Percentiles rank a stretch among this genome's conserved stretches.
Evolutionary conservation across 306 rosid species (phyloP).

Genomic region (Phaseolus lunatus): DNA sequence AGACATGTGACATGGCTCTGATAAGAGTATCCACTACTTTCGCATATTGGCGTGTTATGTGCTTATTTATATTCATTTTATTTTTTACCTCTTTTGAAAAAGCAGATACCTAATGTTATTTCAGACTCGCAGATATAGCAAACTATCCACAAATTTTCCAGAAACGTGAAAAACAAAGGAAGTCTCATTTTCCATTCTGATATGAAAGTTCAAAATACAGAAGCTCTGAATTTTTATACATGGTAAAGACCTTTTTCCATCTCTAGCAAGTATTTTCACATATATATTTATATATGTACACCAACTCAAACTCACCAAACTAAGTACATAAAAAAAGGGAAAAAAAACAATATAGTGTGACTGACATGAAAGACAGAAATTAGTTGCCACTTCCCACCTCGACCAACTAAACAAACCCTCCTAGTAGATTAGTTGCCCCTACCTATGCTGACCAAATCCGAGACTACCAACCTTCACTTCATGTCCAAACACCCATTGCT

Average conservation of each 20-base stretch:
- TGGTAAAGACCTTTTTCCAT: constrained; percentile 51
- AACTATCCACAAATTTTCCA: constrained; percentile 19
- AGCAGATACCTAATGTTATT: constrained; percentile 33
- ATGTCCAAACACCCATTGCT: constrained; percentile 41
- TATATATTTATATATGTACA: constrained; percentile 58
- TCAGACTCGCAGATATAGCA: background rate
- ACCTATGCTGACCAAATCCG: constrained; percentile 42
- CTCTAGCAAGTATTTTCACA: constrained; percentile 48
- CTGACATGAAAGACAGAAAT: constrained; percentile 53
- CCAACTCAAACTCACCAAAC: constrained; percentile 51
- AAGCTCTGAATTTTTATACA: constrained; percentile 43
- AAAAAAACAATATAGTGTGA: constrained; percentile 27
- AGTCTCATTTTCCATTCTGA: constrained; percentile 23
- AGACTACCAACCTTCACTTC: constrained; percentile 46
- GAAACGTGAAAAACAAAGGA: background rate
- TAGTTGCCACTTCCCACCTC: constrained; percentile 43
- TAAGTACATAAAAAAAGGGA: constrained; percentile 42
- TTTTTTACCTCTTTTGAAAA: constrained; percentile 29
- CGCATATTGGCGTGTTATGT: background rate
- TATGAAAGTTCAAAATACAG: constrained; percentile 23
- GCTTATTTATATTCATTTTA: background rate
- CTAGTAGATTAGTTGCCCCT: constrained; percentile 52
- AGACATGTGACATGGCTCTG: background rate
- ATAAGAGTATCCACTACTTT: constrained; percentile 14
- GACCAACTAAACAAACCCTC: constrained; percentile 34